Evolutionary conservation across 2,329 filamentous ascomycete genomes (phyloP), one percentile per base, ranked within the genome.

Genomic region (Helotiales sp.): DNA sequence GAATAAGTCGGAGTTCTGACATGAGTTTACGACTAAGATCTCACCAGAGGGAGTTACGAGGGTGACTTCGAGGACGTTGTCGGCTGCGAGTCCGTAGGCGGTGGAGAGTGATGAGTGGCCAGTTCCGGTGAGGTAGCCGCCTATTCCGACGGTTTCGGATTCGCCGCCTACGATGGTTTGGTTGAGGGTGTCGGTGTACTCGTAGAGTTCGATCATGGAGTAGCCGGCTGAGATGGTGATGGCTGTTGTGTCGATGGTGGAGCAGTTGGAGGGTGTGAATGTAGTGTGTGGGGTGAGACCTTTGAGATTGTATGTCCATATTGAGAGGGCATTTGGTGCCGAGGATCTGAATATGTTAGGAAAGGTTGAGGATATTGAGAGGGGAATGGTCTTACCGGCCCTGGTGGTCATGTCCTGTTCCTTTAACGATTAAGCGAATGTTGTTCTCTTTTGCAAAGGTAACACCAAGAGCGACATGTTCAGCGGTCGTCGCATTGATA

Each of bases 401-500:
- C 17, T 52, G 25, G 15, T 47, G 58, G 25, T 61, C 55, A 48
- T 61, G 55, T 30, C 58, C 58, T 5, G 55, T 31, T 13, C 19
- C 55, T 17, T 57, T 58, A 31, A 58, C 52, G 27, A 29, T 48
- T n/a, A 61, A 27, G 31, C 58, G 55, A 6, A 61, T 36, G 36
- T 61, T 55, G 10, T 53, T 55, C 31, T 52, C 46, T n/a, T 38
- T 34, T 12, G 58, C 58, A 34, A 66, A 69, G 34, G 63, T 64
- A 60, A 73, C 62, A 4, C 70, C 70, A 5, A 59, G 58, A 29
- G 70, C 54, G 47, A 42, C 15, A 12, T 75, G 66, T 2, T 62
- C 38, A 22, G 69, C 64, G 0, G 58, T 61, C 0, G 69, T 70
- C 2, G 71, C 72, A 33, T 70, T 70, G 15, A 73, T 66, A 27